Percentiles rank a stretch among this genome's conserved stretches.
These are phyloP conservation scores for Apiospora hydei DNA, from an alignment of 2,329 filamentous ascomycete species.

Conservation along the genomic window DNA sequence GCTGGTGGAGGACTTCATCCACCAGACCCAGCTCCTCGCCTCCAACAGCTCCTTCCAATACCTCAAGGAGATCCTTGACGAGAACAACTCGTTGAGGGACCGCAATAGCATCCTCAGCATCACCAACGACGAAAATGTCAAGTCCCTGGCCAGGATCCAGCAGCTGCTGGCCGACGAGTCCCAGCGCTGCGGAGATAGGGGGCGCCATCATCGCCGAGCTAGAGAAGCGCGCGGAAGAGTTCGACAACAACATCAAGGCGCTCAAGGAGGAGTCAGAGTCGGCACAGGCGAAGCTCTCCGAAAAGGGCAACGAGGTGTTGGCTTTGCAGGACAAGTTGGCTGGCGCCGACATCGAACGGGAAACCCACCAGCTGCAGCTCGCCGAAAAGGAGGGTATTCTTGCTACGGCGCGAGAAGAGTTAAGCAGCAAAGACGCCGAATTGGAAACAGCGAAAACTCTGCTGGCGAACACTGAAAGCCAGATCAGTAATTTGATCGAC, in stretches of 20 bases:
- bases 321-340: conserved; percentile 11
- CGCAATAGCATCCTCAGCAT: conserved; percentile 26
- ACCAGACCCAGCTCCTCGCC: conserved; percentile 23
- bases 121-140: conserved; percentile 26
- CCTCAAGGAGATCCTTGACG: conserved; percentile 26
- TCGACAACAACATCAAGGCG: not conserved
- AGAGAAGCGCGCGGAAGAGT: not conserved
- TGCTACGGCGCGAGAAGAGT: not conserved
- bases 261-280: conserved; percentile 15
- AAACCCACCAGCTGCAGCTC: conserved; percentile 4
- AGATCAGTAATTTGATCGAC: conserved; percentile 22
- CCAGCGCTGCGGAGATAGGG: conserved; percentile 23
- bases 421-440: not conserved
- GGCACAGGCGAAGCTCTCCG: not conserved
- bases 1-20: conserved; percentile 26
- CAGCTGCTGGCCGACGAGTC: conserved; percentile 24
- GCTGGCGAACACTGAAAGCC: not conserved
- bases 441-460: conserved; percentile 11
- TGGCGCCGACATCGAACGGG: conserved; percentile 20
- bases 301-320: not conserved
- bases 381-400: not conserved
- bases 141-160: conserved; percentile 23
- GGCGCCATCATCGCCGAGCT: conserved; percentile 5
- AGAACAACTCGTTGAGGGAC: conserved; percentile 23
- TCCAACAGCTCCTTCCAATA: conserved; percentile 24